These are phyloP conservation scores for Podospora pseudoanserina DNA, from an alignment of 495 filamentous ascomycete genomes.

Conservation along the genomic window DNA sequence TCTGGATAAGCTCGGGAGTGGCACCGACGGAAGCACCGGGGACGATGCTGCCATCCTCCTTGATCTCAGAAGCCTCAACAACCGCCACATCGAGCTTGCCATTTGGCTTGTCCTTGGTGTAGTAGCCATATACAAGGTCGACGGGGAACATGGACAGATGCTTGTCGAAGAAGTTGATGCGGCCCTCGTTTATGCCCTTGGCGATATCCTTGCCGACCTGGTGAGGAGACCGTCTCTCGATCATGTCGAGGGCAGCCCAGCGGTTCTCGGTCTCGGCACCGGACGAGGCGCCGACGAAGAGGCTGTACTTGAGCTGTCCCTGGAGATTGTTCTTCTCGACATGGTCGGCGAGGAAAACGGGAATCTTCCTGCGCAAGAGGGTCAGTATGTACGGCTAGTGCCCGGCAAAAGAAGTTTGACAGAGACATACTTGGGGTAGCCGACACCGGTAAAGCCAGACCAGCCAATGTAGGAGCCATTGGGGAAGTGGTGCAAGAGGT, in stretches of 20 bases:
- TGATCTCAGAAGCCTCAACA: slow-evolving; percentile 84
- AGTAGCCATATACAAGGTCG: slow-evolving; percentile 78
- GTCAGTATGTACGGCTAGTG: slow-evolving; percentile 10
- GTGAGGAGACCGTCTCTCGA: slow-evolving; percentile 77
- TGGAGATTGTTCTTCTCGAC: slow-evolving; percentile 86
- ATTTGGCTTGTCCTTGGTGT: slow-evolving; percentile 69
- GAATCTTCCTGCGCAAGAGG: slow-evolving; percentile 60
- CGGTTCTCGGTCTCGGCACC: slow-evolving; percentile 90
- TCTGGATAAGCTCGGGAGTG: slow-evolving; percentile 79
- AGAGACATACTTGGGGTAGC: slow-evolving; percentile 74
- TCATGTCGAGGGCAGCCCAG: slow-evolving; percentile 85
- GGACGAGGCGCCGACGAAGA: slow-evolving; percentile 86
- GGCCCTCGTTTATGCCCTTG: slow-evolving; percentile 84
- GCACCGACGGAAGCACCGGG: slow-evolving; percentile 85
- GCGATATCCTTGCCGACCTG: slow-evolving; percentile 90
- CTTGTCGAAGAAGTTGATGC: slow-evolving; percentile 91
- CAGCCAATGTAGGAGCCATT: slow-evolving; percentile 81
- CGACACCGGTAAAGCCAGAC: slow-evolving; percentile 89
- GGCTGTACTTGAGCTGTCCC: slow-evolving; percentile 75
- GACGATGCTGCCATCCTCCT: slow-evolving; percentile 88
- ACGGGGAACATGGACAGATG: slow-evolving; percentile 91
- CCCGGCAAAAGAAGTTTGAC: not conserved
- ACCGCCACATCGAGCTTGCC: slow-evolving; percentile 79
- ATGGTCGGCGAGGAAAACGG: slow-evolving; percentile 79
- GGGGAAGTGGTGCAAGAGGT: slow-evolving; percentile 75